Base-by-base conservation (phyloP, 257 asterid species). In the Galeopsis tetrahit region DNA sequence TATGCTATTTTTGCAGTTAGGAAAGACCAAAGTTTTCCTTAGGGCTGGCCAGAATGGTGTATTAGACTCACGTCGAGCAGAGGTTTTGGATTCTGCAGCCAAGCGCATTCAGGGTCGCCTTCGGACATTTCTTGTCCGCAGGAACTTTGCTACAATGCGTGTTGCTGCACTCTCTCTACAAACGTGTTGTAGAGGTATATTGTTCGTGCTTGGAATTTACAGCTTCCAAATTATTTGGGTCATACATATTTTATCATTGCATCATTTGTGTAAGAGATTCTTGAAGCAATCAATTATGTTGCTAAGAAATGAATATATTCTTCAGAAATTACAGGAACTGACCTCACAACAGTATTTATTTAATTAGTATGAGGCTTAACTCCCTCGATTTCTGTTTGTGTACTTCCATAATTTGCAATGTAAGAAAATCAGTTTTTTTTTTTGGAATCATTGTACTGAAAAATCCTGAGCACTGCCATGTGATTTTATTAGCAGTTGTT, bases 31-130 rank as follows among this genome's bases (percentile, higher is more conserved):
- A 81, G 96, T 94, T 57, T 94, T 94, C 75, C 98, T 91, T 74
- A 81, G 99, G 80, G 99, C 99, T 70, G 99, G 97, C 60, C 99
- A 94, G 85, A 94, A 91, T 80, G 99, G 86, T 71, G 77, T 91
- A 71, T 74, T 94, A 82, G 98, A 94, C 74, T 87, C 93, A 21
- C 90, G 92, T 3, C 93, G 99, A 71, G 85, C 92, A 34, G 99
- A 87, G 85, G 96, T 91, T 79, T 78, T 94, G 82, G 98, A 94
- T 79, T 82, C 84, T 71, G 94, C 99, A 58, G 97, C 96, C 69
- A 94, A 81, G 82, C 82, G 78, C 67, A 87, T 94, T 82, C 99
- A 94, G 86, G 83, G 93, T 59, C 80, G 78, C 68, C 69, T 91
- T 71, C 88, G 90, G 74, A 88, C 96, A 76, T 88, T 66, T 84